Evolutionary conservation across 2,329 filamentous ascomycete genomes (phyloP).

Genomic region (Tolypocladium paradoxum): DNA sequence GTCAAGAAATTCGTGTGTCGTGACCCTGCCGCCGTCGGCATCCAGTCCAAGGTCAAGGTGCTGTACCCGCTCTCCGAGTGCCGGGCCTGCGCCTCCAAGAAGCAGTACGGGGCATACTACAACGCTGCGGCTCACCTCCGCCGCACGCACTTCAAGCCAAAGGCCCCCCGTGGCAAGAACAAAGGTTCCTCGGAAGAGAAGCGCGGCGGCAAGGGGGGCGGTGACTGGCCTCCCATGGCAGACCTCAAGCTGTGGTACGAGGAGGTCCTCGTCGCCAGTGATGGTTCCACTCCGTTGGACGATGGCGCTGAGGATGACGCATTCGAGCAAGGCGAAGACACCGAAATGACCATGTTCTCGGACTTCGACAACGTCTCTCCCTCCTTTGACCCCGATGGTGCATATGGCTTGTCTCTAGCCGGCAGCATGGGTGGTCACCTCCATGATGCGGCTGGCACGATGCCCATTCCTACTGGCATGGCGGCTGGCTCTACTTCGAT

Average conservation of each 20-base stretch:
- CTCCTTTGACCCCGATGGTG: background rate
- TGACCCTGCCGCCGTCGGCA: conserved; percentile 34
- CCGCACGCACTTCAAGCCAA: conserved; percentile 74
- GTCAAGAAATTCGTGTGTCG: conserved; percentile 50
- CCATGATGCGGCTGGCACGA: background rate
- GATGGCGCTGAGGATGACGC: conserved; percentile 17
- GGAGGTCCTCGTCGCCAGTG: conserved; percentile 34
- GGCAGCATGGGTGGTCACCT: background rate
- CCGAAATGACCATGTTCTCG: background rate
- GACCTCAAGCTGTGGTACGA: conserved; percentile 51
- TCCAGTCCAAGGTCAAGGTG: conserved; percentile 34
- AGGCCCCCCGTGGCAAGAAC: conserved; percentile 34
- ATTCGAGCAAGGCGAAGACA: background rate
- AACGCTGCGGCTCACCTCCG: conserved; percentile 88
- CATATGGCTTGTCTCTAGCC: background rate
- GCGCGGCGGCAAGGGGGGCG: conserved; percentile 43
- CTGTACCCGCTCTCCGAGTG: conserved; percentile 63
- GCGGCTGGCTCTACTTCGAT: background rate
- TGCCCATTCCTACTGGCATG: background rate
- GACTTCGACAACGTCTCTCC: background rate
- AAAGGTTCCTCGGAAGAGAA: conserved; percentile 32
- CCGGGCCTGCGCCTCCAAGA: conserved; percentile 68
- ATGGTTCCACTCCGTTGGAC: conserved; percentile 23
- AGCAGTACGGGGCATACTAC: conserved; percentile 85
- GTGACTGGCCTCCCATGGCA: conserved; percentile 44